Conservation (phyloP, 2,329 filamentous ascomycete species). For the Fusarium devonianum region DNA sequence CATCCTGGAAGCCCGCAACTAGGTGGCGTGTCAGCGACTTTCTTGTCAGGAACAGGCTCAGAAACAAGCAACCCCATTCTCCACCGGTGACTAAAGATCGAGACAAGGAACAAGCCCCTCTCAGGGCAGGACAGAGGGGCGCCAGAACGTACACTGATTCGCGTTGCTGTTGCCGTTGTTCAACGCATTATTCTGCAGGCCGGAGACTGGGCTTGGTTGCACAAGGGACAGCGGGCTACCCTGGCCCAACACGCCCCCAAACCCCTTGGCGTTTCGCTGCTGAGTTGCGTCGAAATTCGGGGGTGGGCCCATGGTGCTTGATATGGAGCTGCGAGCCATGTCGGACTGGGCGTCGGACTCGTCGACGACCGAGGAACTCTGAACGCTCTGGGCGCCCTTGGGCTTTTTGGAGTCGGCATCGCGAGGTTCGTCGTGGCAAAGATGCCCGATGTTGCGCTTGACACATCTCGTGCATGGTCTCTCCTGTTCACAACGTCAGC, state of each 20-base stretch:
- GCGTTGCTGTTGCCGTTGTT: slow-evolving; percentile 64
- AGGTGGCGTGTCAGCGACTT: slow-evolving; percentile 43
- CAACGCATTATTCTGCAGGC: slow-evolving; percentile 67
- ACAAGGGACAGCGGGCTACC: slow-evolving; percentile 70
- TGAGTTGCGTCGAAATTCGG: slow-evolving; percentile 51
- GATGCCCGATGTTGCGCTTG: slow-evolving; percentile 97
- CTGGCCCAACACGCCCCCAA: slow-evolving; percentile 56
- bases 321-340: slow-evolving; percentile 61
- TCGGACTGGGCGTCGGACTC: slow-evolving; percentile 64
- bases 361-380: slow-evolving; percentile 60
- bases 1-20: slow-evolving; percentile 83
- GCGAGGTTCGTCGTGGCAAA: slow-evolving; percentile 97
- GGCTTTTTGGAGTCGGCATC: slow-evolving; percentile 82
- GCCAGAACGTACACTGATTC: slow-evolving; percentile 74
- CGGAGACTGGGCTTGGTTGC: slow-evolving; percentile 73
- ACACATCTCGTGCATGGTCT: slow-evolving; percentile 97
- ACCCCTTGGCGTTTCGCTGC: slow-evolving; percentile 52
- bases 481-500: slow-evolving; percentile 65
- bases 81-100: slow-evolving; percentile 38
- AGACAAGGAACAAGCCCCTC: slow-evolving; percentile 32
- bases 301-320: slow-evolving; percentile 63
- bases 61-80: slow-evolving; percentile 33
- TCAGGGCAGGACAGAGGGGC: slow-evolving; percentile 30
- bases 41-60: slow-evolving; percentile 32
- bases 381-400: slow-evolving; percentile 63